Percentiles rank a stretch among this genome's conserved stretches.
Conservation (phyloP, 108 stramenopile genomes). For the Skeletonema costatum region DNA sequence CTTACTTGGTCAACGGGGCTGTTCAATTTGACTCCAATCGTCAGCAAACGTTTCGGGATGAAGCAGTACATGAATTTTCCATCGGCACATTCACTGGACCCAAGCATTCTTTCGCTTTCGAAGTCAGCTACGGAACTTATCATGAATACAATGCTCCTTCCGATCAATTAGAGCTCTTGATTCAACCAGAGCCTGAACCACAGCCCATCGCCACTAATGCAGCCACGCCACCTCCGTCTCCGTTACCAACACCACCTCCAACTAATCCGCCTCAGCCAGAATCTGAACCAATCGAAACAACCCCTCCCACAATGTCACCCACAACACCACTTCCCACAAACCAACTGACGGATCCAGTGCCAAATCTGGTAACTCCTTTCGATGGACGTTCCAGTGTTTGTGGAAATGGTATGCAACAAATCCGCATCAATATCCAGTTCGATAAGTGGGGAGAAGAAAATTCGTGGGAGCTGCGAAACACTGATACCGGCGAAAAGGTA, state of each 20-base stretch:
- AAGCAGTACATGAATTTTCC: slow-evolving; percentile 6
- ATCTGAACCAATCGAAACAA: no score
- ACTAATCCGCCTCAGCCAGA: background rate
- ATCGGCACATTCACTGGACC: background rate
- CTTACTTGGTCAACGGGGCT: slow-evolving; percentile 19
- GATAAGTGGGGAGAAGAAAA: slow-evolving; percentile 36
- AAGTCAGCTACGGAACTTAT: background rate
- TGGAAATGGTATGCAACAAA: slow-evolving; percentile 7
- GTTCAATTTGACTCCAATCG: slow-evolving; percentile 14
- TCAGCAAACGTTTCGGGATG: slow-evolving; percentile 4
- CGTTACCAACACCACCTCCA: background rate
- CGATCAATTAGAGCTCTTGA: background rate
- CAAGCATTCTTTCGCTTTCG: background rate
- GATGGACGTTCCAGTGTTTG: slow-evolving; percentile 1
- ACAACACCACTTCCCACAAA: background rate
- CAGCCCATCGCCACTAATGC: background rate
- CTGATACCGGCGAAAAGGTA: slow-evolving; percentile 14
- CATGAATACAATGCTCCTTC: background rate
- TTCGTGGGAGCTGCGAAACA: slow-evolving; percentile 31
- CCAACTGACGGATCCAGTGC: background rate
- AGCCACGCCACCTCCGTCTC: background rate
- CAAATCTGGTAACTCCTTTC: background rate
- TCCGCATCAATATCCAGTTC: slow-evolving; percentile 24
- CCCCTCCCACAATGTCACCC: no score
- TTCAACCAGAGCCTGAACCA: background rate